These are phyloP conservation scores for Fusarium nurragi DNA, from an alignment of 2,329 filamentous ascomycete genomes.

Conservation along the genomic window DNA sequence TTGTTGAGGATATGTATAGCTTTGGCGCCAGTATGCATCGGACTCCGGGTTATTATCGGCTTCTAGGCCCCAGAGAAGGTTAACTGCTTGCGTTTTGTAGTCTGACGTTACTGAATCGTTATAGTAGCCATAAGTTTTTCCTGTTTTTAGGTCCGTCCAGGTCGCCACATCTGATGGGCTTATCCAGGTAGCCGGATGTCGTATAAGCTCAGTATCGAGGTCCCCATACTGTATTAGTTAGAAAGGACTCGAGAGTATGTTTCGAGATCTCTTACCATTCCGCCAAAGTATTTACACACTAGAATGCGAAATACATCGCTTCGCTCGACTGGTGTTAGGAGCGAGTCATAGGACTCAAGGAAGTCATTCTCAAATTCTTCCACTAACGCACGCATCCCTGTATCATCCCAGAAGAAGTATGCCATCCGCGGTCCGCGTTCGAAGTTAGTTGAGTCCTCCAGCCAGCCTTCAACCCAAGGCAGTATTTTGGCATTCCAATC, in stretches of 20 bases:
- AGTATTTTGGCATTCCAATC: not conserved
- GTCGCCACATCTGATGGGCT: not conserved
- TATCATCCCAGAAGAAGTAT: conserved; percentile 6
- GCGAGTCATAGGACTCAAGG: not conserved
- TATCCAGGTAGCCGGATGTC: conserved; percentile 2
- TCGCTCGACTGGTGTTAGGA: not conserved
- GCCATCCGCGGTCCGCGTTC: not conserved
- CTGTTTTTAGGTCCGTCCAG: not conserved
- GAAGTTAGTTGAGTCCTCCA: not conserved
- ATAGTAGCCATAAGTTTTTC: not conserved
- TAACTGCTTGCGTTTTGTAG: not conserved
- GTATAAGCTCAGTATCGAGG: not conserved
- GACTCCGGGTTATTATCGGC: not conserved
- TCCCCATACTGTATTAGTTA: not conserved
- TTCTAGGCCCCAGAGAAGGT: conserved; percentile 3
- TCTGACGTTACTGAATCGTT: not conserved
- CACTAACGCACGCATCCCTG: not conserved
- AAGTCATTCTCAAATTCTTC: not conserved
- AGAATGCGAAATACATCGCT: conserved; percentile 6
- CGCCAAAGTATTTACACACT: not conserved
- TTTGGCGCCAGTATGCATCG: not conserved
- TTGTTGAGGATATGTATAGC: conserved; percentile 1
- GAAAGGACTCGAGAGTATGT: fast-evolving
- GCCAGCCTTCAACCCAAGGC: conserved; percentile 1
- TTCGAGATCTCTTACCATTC: not conserved